Percentiles rank a stretch among this genome's conserved stretches.
Evolutionary conservation across 768 basidiomycete species (phyloP).

Genomic region (Agaricus bisporus): DNA sequence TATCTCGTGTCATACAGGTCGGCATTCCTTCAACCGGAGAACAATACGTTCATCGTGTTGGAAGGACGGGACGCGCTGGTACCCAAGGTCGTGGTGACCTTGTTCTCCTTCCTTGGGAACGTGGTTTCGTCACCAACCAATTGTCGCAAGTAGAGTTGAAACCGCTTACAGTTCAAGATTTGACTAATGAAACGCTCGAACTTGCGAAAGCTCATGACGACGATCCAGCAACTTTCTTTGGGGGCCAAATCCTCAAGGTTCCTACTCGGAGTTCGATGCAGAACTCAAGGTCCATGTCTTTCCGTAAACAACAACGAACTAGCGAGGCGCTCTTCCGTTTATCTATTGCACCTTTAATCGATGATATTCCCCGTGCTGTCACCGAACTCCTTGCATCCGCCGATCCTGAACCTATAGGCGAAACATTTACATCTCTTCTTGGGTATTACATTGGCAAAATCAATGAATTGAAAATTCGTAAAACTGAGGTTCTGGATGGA

Average conservation of each 20-base stretch:
- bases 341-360: slow-evolving; percentile 15
- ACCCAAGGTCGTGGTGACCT: slow-evolving; percentile 69
- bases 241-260: neutral
- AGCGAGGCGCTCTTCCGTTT: neutral
- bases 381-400: slow-evolving; percentile 26
- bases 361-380: slow-evolving; percentile 24
- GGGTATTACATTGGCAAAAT: slow-evolving; percentile 22
- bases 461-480: slow-evolving; percentile 10
- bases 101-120: slow-evolving; percentile 76
- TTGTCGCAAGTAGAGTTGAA: slow-evolving; percentile 68
- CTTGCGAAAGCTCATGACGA: slow-evolving; percentile 46
- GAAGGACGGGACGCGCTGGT: slow-evolving; percentile 73
- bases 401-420: slow-evolving; percentile 43
- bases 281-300: no score
- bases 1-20: slow-evolving; percentile 88
- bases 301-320: no score
- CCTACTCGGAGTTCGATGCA: neutral
- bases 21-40: slow-evolving; percentile 68
- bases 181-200: slow-evolving; percentile 36
- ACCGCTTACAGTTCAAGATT: slow-evolving; percentile 41
- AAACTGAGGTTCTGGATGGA: slow-evolving; percentile 11
- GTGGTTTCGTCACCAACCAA: slow-evolving; percentile 55
- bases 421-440: slow-evolving; percentile 16
- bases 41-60: slow-evolving; percentile 82
- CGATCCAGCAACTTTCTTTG: slow-evolving; percentile 30